phyloP scores from a whole-genome alignment of 2,329 filamentous ascomycete species.

The Fusarium nisikadoi region DNA sequence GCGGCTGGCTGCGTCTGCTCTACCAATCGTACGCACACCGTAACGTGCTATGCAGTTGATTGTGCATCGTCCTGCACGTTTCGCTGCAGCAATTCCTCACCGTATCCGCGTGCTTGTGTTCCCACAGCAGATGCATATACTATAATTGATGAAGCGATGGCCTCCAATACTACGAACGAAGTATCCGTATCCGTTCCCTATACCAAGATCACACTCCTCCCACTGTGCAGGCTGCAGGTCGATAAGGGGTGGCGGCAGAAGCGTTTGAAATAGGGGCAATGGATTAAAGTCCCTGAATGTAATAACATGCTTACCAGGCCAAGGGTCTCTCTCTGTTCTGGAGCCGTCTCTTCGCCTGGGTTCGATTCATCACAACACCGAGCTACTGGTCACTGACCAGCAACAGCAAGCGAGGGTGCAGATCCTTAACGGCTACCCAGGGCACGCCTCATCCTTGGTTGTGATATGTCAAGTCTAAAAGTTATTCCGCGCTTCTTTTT shows the following conservation, averaged over 20 bases:
- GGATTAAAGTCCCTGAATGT: constrained; percentile 31
- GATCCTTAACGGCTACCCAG: constrained; percentile 23
- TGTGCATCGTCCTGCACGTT: constrained; percentile 33
- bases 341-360: constrained; percentile 8
- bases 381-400: constrained; percentile 8
- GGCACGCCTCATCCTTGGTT: constrained; percentile 2
- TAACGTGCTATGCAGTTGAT: constrained; percentile 26
- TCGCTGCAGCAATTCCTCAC: constrained; percentile 23
- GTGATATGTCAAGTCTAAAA: constrained; percentile 15
- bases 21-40: constrained; percentile 38
- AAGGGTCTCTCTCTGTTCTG: constrained; percentile 1
- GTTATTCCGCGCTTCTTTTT: constrained; percentile 24
- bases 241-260: constrained; percentile 24
- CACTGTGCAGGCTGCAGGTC: not conserved
- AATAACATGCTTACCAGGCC: constrained; percentile 32
- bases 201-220: not conserved
- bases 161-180: constrained; percentile 11
- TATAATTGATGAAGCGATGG: constrained; percentile 3
- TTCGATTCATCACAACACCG: constrained; percentile 24
- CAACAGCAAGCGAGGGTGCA: constrained; percentile 14
- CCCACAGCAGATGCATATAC: constrained; percentile 8
- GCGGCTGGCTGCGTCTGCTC: constrained; percentile 43
- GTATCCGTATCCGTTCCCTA: constrained; percentile 1
- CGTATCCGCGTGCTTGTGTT: constrained; percentile 35
- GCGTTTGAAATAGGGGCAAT: constrained; percentile 37